Conservation (phyloP, 2,329 filamentous ascomycete genomes). For the Fusarium metavorans region DNA sequence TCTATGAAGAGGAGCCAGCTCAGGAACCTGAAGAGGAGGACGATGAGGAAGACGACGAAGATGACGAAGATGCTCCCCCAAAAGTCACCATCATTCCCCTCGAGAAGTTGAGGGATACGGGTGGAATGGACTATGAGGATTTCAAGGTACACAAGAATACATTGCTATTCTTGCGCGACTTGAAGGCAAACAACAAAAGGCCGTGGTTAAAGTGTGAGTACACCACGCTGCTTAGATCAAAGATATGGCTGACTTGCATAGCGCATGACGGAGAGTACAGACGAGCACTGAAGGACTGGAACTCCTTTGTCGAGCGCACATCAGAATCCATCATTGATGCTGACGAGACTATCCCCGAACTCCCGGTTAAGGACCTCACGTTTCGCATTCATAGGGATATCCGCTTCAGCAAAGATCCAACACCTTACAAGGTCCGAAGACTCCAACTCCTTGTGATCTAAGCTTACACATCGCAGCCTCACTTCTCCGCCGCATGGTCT, state of each 20-base stretch:
- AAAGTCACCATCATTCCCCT: slow-evolving; percentile 53
- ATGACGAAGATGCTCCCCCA: slow-evolving; percentile 53
- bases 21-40: slow-evolving; percentile 43
- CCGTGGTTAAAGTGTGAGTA: slow-evolving; percentile 67
- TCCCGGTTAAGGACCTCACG: slow-evolving; percentile 86
- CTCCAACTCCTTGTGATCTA: background rate
- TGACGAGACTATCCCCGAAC: slow-evolving; percentile 86
- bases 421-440: slow-evolving; percentile 81
- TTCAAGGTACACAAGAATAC: slow-evolving; percentile 69
- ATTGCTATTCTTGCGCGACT: slow-evolving; percentile 66
- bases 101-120: slow-evolving; percentile 51
- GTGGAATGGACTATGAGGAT: slow-evolving; percentile 61
- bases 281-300: slow-evolving; percentile 82
- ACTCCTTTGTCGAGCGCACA: slow-evolving; percentile 79
- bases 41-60: slow-evolving; percentile 47
- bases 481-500: slow-evolving; percentile 89
- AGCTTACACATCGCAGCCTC: slow-evolving; percentile 62
- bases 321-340: slow-evolving; percentile 76
- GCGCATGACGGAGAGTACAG: slow-evolving; percentile 86
- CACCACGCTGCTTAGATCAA: background rate
- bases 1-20: slow-evolving; percentile 41
- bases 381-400: slow-evolving; percentile 91
- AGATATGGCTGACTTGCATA: slow-evolving; percentile 50
- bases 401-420: slow-evolving; percentile 85
- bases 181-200: slow-evolving; percentile 70